Evolutionary conservation across 148 eudicot genomes (phyloP), one percentile per base, ranked within the genome.

Genomic region (Arbutus unedo): DNA sequence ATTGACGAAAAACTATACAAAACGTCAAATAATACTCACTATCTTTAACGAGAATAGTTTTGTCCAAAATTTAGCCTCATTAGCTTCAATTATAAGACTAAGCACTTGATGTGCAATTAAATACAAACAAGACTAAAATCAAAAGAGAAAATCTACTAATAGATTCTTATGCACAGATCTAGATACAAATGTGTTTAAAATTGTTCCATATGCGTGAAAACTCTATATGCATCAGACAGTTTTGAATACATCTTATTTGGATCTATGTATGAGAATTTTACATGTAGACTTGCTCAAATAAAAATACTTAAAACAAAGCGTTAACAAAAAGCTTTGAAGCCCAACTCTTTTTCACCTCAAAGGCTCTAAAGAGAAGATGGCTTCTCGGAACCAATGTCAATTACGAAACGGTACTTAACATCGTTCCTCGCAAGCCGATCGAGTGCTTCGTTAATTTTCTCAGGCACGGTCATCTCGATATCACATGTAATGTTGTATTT

Each of bases 371-470:
- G 87, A 90, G 21, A 85, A 7, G 90, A 80, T 47, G 54, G 79
- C 55, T 83, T 89, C 7, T 91, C 93, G 2, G 25, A n/a, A 5
- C 5, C 83, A 79, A 93, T 89, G 83, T 93, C 95, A 55, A 94
- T 94, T 66, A 94, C 97, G 56, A 94, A 94, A 4, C 98, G 97
- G 70, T 94, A 94, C 71, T 92, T 91, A 51, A 94, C 96, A 56
- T 94, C 97, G 81, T 92, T 93, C 38, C 86, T 90, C 23, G 89
- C 84, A 18, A 94, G 93, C 2, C 97, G 93, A 47, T 91, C 84
- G 15, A 93, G 85, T 13, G 97, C 89, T 23, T 89, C 83, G 76
- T 94, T 94, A 14, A 94, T 93, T 56, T 91, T 60, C 18, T 93
- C 85, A 0, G 93, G 85, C 0, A 79, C 81, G 9, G 91, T 88